Percentiles rank a stretch among this genome's conserved stretches.
Evolutionary conservation across 2,329 filamentous ascomycete species (phyloP).

Genomic region (Aspergillus hiratsukae): DNA sequence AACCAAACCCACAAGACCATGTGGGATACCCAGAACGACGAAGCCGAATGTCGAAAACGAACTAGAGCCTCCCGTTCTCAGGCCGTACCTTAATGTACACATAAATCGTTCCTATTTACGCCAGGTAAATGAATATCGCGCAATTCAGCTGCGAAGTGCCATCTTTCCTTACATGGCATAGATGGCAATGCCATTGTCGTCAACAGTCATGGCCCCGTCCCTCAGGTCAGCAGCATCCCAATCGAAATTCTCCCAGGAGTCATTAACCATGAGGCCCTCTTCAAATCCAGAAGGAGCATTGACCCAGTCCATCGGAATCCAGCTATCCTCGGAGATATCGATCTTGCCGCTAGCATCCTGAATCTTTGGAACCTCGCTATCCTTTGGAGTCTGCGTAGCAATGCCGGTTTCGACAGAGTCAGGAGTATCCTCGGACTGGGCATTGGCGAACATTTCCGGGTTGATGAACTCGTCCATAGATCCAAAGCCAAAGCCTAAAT

Average conservation of each 20-base stretch:
- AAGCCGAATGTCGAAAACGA: not conserved
- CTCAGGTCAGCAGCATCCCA: constrained; percentile 38
- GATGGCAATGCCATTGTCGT: constrained; percentile 25
- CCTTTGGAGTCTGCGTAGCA: constrained; percentile 35
- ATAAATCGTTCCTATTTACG: constrained; percentile 15
- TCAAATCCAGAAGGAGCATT: constrained; percentile 25
- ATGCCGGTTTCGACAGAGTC: constrained; percentile 34
- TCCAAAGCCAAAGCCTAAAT: constrained; percentile 28
- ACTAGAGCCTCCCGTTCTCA: not conserved
- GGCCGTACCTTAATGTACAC: constrained; percentile 1
- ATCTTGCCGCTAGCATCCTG: constrained; percentile 29
- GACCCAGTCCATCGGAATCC: constrained; percentile 32
- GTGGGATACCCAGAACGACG: not conserved
- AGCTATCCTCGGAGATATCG: constrained; percentile 23
- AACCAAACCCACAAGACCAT: not conserved
- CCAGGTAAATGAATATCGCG: constrained; percentile 5
- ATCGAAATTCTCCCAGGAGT: constrained; percentile 32
- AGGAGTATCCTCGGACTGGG: constrained; percentile 32
- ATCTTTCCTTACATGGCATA: constrained; percentile 22
- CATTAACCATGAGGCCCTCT: constrained; percentile 21
- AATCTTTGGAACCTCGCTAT: constrained; percentile 29
- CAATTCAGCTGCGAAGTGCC: constrained; percentile 10
- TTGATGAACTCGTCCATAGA: constrained; percentile 37
- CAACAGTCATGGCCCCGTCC: constrained; percentile 21
- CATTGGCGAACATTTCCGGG: constrained; percentile 31